phyloP scores from a whole-genome alignment of 768 basidiomycete species.

The Paxillus involutus region DNA sequence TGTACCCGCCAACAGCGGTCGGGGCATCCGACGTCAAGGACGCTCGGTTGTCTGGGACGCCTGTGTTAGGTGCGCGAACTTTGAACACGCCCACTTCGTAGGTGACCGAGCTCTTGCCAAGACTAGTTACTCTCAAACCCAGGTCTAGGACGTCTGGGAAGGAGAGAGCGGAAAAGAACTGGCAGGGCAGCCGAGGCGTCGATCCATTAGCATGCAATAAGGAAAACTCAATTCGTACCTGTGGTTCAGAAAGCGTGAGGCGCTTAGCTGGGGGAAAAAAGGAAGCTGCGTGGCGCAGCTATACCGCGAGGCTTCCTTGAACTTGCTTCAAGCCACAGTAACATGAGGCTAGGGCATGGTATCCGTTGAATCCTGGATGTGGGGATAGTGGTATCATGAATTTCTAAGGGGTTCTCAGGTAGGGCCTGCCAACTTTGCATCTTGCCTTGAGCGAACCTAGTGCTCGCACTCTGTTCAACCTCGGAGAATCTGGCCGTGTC shows the following conservation, averaged over 20 bases:
- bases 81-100: slow-evolving; percentile 82
- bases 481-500: too few relatives aligned
- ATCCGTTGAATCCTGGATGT: too few relatives aligned
- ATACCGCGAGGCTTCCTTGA: too few relatives aligned
- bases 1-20: slow-evolving; percentile 58
- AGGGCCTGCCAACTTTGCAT: too few relatives aligned
- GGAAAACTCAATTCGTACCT: slow-evolving; percentile 33
- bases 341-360: too few relatives aligned
- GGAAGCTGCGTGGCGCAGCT: too few relatives aligned
- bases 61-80: slow-evolving; percentile 13
- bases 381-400: too few relatives aligned
- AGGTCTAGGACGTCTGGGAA: slow-evolving; percentile 74
- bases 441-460: too few relatives aligned
- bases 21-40: slow-evolving; percentile 20
- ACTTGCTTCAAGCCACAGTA: too few relatives aligned
- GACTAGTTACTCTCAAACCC: slow-evolving; percentile 62
- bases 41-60: slow-evolving; percentile 11
- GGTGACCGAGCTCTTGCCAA: slow-evolving; percentile 74
- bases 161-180: slow-evolving; percentile 73
- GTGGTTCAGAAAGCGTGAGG: background rate
- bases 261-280: too few relatives aligned
- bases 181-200: background rate
- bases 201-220: background rate
- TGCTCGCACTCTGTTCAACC: too few relatives aligned
- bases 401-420: too few relatives aligned